A percentile compares a stretch with the other conserved stretches of the same genome.
These are phyloP conservation scores for Cercospora berteroae DNA, from an alignment of 2,329 filamentous ascomycete species.

Conservation along the genomic window DNA sequence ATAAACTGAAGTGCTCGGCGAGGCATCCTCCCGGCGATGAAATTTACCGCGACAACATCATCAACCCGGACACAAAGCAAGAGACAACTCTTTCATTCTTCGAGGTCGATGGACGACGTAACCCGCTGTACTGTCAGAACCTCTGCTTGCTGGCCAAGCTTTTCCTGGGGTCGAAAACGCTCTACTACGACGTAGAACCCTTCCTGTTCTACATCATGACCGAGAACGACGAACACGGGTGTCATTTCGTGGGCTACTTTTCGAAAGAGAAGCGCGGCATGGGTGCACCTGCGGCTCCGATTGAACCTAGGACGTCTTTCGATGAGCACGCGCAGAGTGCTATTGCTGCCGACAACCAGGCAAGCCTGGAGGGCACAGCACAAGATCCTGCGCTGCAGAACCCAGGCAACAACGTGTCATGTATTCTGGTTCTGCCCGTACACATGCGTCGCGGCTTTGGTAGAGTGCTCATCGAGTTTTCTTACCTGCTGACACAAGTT, in stretches of 20 bases:
- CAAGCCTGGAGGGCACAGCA: slow-evolving; percentile 24
- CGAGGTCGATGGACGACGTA: slow-evolving; percentile 94
- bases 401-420: slow-evolving; percentile 82
- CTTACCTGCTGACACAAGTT: slow-evolving; percentile 88
- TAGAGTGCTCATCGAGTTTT: slow-evolving; percentile 95
- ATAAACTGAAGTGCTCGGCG: slow-evolving; percentile 90
- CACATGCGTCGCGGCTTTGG: slow-evolving; percentile 97
- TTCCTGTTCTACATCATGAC: slow-evolving; percentile 98
- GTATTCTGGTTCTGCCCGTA: slow-evolving; percentile 91
- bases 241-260: slow-evolving; percentile 98
- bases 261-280: slow-evolving; percentile 85
- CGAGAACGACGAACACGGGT: slow-evolving; percentile 85
- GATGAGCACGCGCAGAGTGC: slow-evolving; percentile 27
- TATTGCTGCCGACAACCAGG: slow-evolving; percentile 20
- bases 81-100: slow-evolving; percentile 68
- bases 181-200: slow-evolving; percentile 97
- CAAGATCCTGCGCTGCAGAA: slow-evolving; percentile 35
- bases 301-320: slow-evolving; percentile 41
- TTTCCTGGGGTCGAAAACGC: slow-evolving; percentile 95
- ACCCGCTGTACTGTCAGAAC: slow-evolving; percentile 98
- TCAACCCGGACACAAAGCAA: slow-evolving; percentile 45
- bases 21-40: slow-evolving; percentile 97
- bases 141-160: slow-evolving; percentile 93
- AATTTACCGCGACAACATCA: slow-evolving; percentile 86
- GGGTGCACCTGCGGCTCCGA: slow-evolving; percentile 64